Evolutionary conservation across 768 basidiomycete species (phyloP).

Genomic region (Rhodotorula paludigena): DNA sequence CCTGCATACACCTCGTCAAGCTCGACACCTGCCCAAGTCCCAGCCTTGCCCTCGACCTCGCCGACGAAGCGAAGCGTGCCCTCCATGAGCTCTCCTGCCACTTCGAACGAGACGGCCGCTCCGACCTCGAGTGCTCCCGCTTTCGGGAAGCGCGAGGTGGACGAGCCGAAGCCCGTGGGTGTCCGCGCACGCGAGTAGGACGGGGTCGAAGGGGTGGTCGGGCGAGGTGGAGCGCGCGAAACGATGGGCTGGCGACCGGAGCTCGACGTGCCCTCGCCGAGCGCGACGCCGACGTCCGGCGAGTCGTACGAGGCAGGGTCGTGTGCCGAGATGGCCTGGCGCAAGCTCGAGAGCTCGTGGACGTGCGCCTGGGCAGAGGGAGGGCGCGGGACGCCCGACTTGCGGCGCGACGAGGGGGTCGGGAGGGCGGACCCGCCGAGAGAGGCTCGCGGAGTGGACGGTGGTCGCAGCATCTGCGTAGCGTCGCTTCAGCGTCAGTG

Average conservation of each 20-base stretch:
- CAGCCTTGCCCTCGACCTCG: constrained; percentile 79
- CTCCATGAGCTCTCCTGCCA: constrained; percentile 67
- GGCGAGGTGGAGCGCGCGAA: too few species aligned
- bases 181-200: constrained; percentile 12
- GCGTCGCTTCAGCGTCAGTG: too few species aligned
- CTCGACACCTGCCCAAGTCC: constrained; percentile 90
- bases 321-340: constrained; percentile 19
- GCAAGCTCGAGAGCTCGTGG: constrained; percentile 13
- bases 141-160: constrained; percentile 3
- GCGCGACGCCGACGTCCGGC: constrained; percentile 12
- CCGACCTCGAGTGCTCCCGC: constrained; percentile 54
- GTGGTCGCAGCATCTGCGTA: constrained; percentile 22
- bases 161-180: constrained; percentile 28
- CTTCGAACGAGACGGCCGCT: constrained; percentile 79
- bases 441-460: constrained; percentile 28
- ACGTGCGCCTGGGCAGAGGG: neutral
- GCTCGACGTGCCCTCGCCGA: neutral
- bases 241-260: constrained; percentile 19
- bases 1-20: constrained; percentile 76
- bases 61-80: constrained; percentile 76
- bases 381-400: neutral
- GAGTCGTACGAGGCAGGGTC: constrained; percentile 19
- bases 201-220: constrained; percentile 18
- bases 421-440: constrained; percentile 8
- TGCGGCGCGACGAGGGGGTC: constrained; percentile 19